Evolutionary conservation across 352 stramenopile genomes (phyloP).

Genomic region (Thraustochytrium striatum): DNA sequence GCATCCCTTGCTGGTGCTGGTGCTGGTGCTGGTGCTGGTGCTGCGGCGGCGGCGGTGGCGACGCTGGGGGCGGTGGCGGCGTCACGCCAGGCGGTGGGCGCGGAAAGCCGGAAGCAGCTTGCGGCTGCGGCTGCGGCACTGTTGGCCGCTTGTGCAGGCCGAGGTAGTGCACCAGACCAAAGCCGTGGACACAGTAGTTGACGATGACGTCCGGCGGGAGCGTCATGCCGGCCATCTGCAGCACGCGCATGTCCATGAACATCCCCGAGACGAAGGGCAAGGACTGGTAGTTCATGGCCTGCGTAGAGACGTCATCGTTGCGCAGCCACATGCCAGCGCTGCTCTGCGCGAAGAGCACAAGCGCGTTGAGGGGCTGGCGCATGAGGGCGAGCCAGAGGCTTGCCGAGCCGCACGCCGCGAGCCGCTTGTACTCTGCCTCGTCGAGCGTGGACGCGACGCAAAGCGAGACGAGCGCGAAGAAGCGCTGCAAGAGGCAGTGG

Average conservation of each 20-base stretch:
- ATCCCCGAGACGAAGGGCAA: constrained; percentile 21
- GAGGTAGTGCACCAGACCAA: not conserved
- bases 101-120: too few species aligned
- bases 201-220: not conserved
- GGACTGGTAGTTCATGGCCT: constrained; percentile 40
- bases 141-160: not conserved
- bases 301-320: constrained; percentile 37
- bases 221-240: not conserved
- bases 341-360: constrained; percentile 19
- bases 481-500: constrained; percentile 28
- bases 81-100: too few species aligned
- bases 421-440: not conserved
- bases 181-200: constrained; percentile 15
- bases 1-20: too few species aligned
- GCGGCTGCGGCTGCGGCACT: not conserved
- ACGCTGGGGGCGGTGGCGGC: too few species aligned
- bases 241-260: constrained; percentile 35
- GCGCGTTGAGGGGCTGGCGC: constrained; percentile 25
- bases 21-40: too few species aligned
- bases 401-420: not conserved
- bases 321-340: constrained; percentile 22
- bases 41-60: too few species aligned
- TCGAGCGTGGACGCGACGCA: not conserved
- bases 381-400: constrained; percentile 23
- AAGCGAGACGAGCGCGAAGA: constrained; percentile 18